Evolutionary conservation across 805 yeast genomes (phyloP).

Genomic region (Candida michaelii): DNA sequence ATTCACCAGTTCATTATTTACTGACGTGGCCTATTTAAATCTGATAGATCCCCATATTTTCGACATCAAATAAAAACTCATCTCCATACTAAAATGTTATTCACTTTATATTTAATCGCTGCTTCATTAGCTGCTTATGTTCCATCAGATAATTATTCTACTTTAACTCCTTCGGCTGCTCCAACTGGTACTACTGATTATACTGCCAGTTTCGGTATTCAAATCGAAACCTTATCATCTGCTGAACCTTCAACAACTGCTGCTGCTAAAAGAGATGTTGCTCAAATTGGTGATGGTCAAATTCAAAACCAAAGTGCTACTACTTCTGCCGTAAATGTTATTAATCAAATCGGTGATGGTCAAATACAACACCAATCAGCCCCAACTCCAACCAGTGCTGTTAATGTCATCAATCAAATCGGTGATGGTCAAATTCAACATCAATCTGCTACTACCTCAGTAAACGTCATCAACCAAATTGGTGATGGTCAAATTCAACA

Average conservation of each 20-base stretch:
- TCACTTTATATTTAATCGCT: slow-evolving; percentile 13
- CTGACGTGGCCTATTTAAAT: neutral
- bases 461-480: slow-evolving; percentile 34
- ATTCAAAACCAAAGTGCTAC: slow-evolving; percentile 51
- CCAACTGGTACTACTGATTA: slow-evolving; percentile 51
- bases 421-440: slow-evolving; percentile 49
- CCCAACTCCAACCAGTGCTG: slow-evolving; percentile 29
- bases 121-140: slow-evolving; percentile 57
- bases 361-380: slow-evolving; percentile 31
- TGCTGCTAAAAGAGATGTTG: slow-evolving; percentile 35
- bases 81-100: slow-evolving; percentile 8
- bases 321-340: slow-evolving; percentile 31
- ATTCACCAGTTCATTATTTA: neutral
- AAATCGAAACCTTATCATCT: slow-evolving; percentile 51
- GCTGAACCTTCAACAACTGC: slow-evolving; percentile 35
- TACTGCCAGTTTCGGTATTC: slow-evolving; percentile 64
- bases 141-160: slow-evolving; percentile 68
- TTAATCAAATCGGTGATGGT: slow-evolving; percentile 34
- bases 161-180: slow-evolving; percentile 63
- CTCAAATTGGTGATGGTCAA: slow-evolving; percentile 35
- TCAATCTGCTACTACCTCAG: slow-evolving; percentile 41
- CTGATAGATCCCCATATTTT: neutral
- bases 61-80: too few relatives aligned
- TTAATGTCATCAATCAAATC: slow-evolving; percentile 38
- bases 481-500: slow-evolving; percentile 50